Conservation (phyloP, 192 early-diverging fungal species). For the Powellomyces hirtus region DNA sequence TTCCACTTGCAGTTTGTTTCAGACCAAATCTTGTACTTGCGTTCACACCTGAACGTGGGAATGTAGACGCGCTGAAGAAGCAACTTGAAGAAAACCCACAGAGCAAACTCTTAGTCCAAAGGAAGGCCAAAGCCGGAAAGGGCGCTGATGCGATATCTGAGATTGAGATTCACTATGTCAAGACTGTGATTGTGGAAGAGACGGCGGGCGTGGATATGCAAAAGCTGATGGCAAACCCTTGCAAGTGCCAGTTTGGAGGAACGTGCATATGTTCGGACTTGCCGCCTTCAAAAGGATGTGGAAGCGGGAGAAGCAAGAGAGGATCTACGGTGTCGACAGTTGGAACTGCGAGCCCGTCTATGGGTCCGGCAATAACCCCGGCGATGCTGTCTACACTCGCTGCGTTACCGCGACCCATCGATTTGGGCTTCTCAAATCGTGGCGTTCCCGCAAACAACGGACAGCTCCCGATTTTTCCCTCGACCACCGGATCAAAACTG, state of each 20-base stretch:
- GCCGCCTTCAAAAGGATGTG: background rate
- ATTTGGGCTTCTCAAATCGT: background rate
- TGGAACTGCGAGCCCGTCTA: background rate
- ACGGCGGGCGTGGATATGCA: conserved; percentile 12
- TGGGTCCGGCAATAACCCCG: background rate
- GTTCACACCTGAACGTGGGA: conserved; percentile 7
- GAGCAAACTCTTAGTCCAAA: background rate
- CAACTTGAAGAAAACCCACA: conserved; percentile 8
- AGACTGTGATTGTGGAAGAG: conserved; percentile 16
- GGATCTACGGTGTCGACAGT: background rate
- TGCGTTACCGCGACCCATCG: background rate
- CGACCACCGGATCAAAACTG: background rate
- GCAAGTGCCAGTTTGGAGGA: conserved; percentile 28
- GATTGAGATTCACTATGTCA: background rate
- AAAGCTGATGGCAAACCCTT: conserved; percentile 20
- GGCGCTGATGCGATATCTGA: background rate
- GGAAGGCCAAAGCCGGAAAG: conserved; percentile 10
- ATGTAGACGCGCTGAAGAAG: conserved; percentile 7
- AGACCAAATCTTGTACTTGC: conserved; percentile 8
- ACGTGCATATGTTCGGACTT: conserved; percentile 29
- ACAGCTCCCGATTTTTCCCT: background rate
- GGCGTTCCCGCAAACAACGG: background rate
- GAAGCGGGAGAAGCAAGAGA: conserved; percentile 3
- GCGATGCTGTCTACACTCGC: background rate
- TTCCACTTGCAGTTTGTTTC: background rate